Evolutionary conservation across 306 rosid species (phyloP), one percentile per base, ranked within the genome.

Genomic region (Lathyrus tuberosus): DNA sequence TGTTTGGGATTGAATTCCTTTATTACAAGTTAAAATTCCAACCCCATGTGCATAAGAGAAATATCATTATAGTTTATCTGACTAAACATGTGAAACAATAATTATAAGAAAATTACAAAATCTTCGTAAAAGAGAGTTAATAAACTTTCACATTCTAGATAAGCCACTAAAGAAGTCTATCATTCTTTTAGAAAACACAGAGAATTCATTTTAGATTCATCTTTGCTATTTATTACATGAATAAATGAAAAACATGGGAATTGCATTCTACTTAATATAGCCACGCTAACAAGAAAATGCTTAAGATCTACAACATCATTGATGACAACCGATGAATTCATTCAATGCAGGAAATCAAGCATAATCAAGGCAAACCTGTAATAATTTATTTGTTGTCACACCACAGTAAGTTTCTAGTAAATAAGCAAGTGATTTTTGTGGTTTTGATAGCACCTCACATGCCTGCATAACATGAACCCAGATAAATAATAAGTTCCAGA

Each of bases 351-450:
- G 24, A 65, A 46, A 44, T 75, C 28, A 15, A 16, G 41, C 17
- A 47, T 68, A 58, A 54, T 40, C 31, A 67, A 28, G 80, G 51
- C 83, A 67, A 81, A 93, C 98, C 97, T 93, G 98, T 64, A 90
- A 84, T 83, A 85, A 70, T 76, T 93, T 93, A 90, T 93, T 90
- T 62, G 97, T 90, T 33, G 82, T 62, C 40, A 90, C 88, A 42
- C 94, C 83, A 38, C 98, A 88, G 79, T 88, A 90, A 20, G 94
- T 81, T 82, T 94, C 97, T 17, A 94, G 98, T 73, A 94, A 84
- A 81, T 87, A 90, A 18, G 96, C 98, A 52, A 94, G 88, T 58
- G 98, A 94, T 66, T 90, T 94, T 58, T 90, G 97, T 46, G 95
- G 96, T 74, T 94, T 94, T 6, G 85, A 90, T 72, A 94, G 69